Evolutionary conservation across 148 eudicot genomes (phyloP), one percentile per base, ranked within the genome.

Genomic region (Silene uniflora): DNA sequence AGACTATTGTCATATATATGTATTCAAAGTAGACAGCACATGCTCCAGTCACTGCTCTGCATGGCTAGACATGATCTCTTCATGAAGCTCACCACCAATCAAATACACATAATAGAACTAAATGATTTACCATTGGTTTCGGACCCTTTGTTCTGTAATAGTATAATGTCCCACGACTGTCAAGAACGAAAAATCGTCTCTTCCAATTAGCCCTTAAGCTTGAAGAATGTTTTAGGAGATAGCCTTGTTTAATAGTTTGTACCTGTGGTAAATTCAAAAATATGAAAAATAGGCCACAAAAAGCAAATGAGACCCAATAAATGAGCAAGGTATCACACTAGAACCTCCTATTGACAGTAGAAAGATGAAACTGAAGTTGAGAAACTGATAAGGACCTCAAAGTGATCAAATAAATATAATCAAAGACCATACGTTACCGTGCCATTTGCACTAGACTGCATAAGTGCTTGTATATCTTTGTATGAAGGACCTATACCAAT

Each of bases 191-290:
- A 81, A 91, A 93, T 66, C 91, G 91, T 78, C 98, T 88, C 80
- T 91, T 93, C 97, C 97, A 91, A 83, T 93, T 85, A 39, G 91
- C 92, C 81, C 97, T 93, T 80, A 93, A 86, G 80, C 89, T 93
- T 71, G 98, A 93, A 75, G 98, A 93, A 74, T 89, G 89, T 81
- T 91, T 93, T 61, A 89, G 82, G 67, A 93, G 98, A 81, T 93
- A 91, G 73, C 98, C 98, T 83, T 91, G 97, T 86, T 93, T 93
- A 83, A 93, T 91, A 64, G 93, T 89, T 83, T 82, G 97, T 63
- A 89, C 94, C 98, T 93, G 80, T 73, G 61, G 68, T 42, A 69
- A 81, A 44, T 47, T 47, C 77, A 74, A 14, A 64, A n/a, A 62
- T 16, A 44, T 12, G 21, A 42, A 71, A 62, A 61, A 60, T 58